Percentiles rank a stretch among this genome's conserved stretches.
phyloP scores from a whole-genome alignment of 2,329 filamentous ascomycete species.

The Claviceps capensis region DNA sequence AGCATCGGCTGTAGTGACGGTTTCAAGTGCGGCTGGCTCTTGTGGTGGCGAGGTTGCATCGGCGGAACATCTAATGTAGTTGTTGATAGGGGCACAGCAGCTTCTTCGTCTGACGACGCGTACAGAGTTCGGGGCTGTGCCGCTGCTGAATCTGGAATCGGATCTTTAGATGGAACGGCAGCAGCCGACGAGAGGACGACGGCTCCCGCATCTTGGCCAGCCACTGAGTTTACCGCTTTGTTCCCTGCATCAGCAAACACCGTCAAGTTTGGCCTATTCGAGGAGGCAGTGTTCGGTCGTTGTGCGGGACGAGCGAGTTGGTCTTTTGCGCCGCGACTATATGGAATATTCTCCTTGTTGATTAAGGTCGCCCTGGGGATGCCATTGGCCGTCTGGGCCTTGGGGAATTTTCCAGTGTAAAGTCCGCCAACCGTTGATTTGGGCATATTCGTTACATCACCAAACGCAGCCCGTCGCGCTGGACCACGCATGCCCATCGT shows the following conservation, averaged over 20 bases:
- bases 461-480: constrained; percentile 67
- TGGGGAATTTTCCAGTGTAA: constrained; percentile 23
- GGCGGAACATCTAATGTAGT: constrained; percentile 11
- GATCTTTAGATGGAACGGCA: neutral
- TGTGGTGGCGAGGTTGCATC: constrained; percentile 33
- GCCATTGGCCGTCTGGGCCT: constrained; percentile 14
- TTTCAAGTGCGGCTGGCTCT: constrained; percentile 40
- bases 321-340: constrained; percentile 17
- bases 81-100: constrained; percentile 1
- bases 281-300: constrained; percentile 8
- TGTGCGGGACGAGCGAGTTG: constrained; percentile 25
- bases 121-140: constrained; percentile 1
- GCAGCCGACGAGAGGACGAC: constrained; percentile 3
- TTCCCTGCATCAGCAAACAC: constrained; percentile 7
- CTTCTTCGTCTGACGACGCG: constrained; percentile 4
- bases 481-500: constrained; percentile 24
- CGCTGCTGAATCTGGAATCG: neutral
- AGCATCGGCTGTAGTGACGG: constrained; percentile 24
- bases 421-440: constrained; percentile 19
- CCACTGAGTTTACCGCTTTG: constrained; percentile 8
- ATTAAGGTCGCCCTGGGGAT: constrained; percentile 14
- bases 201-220: constrained; percentile 4
- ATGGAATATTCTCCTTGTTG: constrained; percentile 31
- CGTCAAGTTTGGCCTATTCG: neutral
- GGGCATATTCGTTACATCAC: constrained; percentile 64